These are phyloP conservation scores for Ceratobasidium sp. DNA, from an alignment of 1,284 basidiomycete genomes.

Conservation along the genomic window DNA sequence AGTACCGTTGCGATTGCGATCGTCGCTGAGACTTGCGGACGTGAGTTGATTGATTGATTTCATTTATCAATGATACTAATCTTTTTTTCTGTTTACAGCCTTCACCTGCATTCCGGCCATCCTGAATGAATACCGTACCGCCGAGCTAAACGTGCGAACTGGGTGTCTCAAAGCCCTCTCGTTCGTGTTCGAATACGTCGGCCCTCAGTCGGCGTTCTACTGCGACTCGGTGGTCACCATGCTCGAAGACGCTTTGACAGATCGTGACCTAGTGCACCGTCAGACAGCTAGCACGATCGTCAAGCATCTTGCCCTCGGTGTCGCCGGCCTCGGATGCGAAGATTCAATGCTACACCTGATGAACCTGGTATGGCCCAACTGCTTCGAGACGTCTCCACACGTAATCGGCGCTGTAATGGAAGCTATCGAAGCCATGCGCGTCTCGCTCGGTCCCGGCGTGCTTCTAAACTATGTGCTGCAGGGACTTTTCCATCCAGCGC, in stretches of 20 bases:
- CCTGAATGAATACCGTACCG: constrained; percentile 97
- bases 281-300: constrained; percentile 99
- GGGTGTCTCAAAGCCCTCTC: constrained; percentile 98
- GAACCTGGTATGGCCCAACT: constrained; percentile 99
- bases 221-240: constrained; percentile 97
- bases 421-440: constrained; percentile 95
- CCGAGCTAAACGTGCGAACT: constrained; percentile 98
- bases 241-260: constrained; percentile 97
- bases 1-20: constrained; percentile 99
- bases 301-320: constrained; percentile 97
- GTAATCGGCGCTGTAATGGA: constrained; percentile 98
- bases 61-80: constrained; percentile 15
- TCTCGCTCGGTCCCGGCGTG: constrained; percentile 94
- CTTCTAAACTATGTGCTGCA: constrained; percentile 92
- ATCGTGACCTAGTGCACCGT: constrained; percentile 97
- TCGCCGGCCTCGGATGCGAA: constrained; percentile 96
- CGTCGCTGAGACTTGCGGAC: constrained; percentile 97
- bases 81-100: constrained; percentile 62
- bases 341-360: constrained; percentile 97
- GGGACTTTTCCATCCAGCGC: constrained; percentile 94
- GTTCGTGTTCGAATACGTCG: constrained; percentile 99
- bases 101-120: constrained; percentile 99
- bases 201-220: constrained; percentile 99
- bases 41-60: constrained; percentile 66
- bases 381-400: constrained; percentile 98